phyloP scores from a whole-genome alignment of 345 rosid genomes.

The Lumnitzera racemosa region DNA sequence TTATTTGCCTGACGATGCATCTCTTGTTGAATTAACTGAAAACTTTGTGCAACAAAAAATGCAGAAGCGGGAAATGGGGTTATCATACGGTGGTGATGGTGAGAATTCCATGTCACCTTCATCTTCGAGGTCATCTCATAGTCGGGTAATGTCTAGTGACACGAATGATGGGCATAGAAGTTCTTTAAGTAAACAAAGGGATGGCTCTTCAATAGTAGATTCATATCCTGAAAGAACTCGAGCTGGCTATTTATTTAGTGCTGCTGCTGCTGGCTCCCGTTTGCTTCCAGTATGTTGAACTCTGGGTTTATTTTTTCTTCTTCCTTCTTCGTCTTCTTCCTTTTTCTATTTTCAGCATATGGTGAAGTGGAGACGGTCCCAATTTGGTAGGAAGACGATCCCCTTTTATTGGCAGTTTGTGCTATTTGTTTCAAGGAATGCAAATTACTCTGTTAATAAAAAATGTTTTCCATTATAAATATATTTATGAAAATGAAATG shows the following conservation, averaged over 20 bases:
- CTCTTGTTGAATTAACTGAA: constrained; percentile 4
- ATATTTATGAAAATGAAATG: too few relatives aligned
- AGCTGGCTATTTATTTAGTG: constrained; percentile 69
- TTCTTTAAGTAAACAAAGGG: constrained; percentile 47
- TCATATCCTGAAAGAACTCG: constrained; percentile 62
- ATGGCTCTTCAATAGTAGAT: constrained; percentile 28
- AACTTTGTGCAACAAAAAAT: constrained; percentile 8
- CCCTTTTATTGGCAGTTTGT: too few relatives aligned
- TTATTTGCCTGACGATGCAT: too few relatives aligned
- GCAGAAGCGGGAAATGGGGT: constrained; percentile 75
- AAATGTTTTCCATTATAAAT: too few relatives aligned
- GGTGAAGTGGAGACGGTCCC: too few relatives aligned
- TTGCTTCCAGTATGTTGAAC: constrained; percentile 49
- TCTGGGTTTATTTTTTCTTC: constrained; percentile 4
- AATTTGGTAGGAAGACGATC: too few relatives aligned
- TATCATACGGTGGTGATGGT: constrained; percentile 40
- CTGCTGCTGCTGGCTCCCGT: constrained; percentile 38
- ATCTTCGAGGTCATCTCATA: constrained; percentile 56
- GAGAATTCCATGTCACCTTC: constrained; percentile 59
- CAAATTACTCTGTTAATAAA: too few relatives aligned
- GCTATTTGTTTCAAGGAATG: too few relatives aligned
- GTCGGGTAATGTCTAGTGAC: constrained; percentile 26
- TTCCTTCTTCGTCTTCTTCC: neutral
- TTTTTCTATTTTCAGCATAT: too few relatives aligned
- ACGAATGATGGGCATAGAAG: constrained; percentile 39